Base-by-base conservation (phyloP, 208 protist genomes). In the Porcisia deanei region DNA sequence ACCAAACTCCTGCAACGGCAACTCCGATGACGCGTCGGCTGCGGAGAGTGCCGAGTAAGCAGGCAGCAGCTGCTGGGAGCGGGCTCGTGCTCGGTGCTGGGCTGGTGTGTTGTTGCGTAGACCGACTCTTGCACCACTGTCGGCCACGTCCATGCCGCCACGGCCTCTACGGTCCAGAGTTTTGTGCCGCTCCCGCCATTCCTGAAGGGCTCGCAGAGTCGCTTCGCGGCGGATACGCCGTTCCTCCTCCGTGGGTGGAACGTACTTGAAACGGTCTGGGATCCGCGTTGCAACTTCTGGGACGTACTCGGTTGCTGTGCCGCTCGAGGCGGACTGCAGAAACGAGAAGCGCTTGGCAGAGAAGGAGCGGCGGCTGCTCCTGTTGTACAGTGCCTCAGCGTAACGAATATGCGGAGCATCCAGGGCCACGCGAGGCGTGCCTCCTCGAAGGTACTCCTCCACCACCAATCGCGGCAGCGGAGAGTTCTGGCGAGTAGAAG, bases 211-310 rank as follows among this genome's bases (percentile, higher is more conserved):
- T 16, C 73, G 73, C 53, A 82, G 69, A 43, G 79, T 77, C 70
- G 76, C 67, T 37, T 43, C 79, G 41, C 65, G 76, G 39, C 61
- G 67, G 37, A 60, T 59, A 52, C 73, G 75, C 52, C 63, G 55
- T 73, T 83, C 79, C 53, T 77, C 71, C 30, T 77, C 71, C 12
- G 83, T 77, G 54, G 84, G 84, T 37, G 85, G 83, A 3, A 84
- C 79, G 80, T 90, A 90, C 80, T 88, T 89, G 71, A 81, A 82
- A 20, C 87, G 86, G 30, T 88, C 85, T 22, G 89, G 89, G 25
- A 94, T 86, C 9, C 80, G 60, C 67, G 49, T 69, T 25, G 78
- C 78, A 25, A 69, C 60, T 57, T 85, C 52, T 52, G 82, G 63
- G 9, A 77, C 10, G 37, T 58, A 55, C 22, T 61, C 12, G 10